A percentile compares a stretch with the other conserved stretches of the same genome.
phyloP scores from a whole-genome alignment of 306 rosid genomes.

The Sphenostylis stenocarpa region DNA sequence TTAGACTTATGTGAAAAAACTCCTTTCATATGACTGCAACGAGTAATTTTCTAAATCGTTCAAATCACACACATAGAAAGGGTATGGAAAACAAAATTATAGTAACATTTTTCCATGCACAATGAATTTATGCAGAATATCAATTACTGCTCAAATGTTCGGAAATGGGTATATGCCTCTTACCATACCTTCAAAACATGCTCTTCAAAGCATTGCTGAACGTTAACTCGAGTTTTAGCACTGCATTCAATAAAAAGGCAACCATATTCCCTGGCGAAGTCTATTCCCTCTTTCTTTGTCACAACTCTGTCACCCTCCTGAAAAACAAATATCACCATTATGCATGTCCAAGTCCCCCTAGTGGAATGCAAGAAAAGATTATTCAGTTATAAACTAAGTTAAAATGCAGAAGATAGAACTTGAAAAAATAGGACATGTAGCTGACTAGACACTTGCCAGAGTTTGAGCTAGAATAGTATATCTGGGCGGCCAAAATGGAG shows the following conservation, averaged over 20 bases:
- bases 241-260: slow-evolving; percentile 94
- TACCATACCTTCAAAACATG: slow-evolving; percentile 83
- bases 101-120: neutral
- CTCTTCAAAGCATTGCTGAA: slow-evolving; percentile 96
- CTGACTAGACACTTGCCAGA: slow-evolving; percentile 4
- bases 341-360: slow-evolving; percentile 24
- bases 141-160: neutral
- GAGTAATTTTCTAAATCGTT: neutral
- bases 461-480: slow-evolving; percentile 19
- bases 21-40: neutral
- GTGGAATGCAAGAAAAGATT: neutral
- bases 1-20: neutral
- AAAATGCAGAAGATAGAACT: slow-evolving; percentile 23
- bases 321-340: slow-evolving; percentile 37
- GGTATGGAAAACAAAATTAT: neutral
- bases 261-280: slow-evolving; percentile 89
- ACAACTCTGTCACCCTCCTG: slow-evolving; percentile 90
- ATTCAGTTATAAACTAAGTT: slow-evolving; percentile 2
- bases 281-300: slow-evolving; percentile 88
- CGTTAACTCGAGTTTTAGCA: slow-evolving; percentile 95
- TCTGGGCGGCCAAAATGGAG: neutral
- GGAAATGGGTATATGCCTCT: slow-evolving; percentile 15
- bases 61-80: neutral
- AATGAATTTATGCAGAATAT: neutral
- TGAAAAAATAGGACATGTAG: slow-evolving; percentile 16